phyloP scores from a whole-genome alignment of 1,284 basidiomycete species.

The Tremellales sp. region DNA sequence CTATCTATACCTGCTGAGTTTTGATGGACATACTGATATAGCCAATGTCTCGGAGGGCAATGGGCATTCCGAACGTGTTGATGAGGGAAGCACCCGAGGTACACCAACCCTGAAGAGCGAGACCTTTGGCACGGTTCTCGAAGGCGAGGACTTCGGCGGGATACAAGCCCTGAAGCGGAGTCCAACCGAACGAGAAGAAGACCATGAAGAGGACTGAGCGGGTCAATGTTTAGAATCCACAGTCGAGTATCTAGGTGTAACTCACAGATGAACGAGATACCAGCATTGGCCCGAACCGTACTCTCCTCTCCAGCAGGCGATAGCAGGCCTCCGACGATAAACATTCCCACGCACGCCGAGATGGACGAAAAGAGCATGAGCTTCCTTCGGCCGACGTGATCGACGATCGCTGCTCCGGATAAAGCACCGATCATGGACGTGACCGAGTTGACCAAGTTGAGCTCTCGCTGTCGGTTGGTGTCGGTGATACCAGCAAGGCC shows the following conservation, averaged over 20 bases:
- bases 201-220: constrained; percentile 39
- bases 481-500: constrained; percentile 24
- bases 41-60: neutral
- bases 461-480: constrained; percentile 23
- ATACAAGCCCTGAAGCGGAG: constrained; percentile 11
- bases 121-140: constrained; percentile 53
- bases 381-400: constrained; percentile 26
- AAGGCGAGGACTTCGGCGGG: constrained; percentile 3
- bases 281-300: constrained; percentile 23
- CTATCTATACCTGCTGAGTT: too few relatives aligned
- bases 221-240: neutral
- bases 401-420: constrained; percentile 24
- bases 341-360: too few relatives aligned
- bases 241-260: too few relatives aligned
- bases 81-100: neutral
- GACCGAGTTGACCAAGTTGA: constrained; percentile 37
- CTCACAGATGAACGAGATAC: constrained; percentile 29
- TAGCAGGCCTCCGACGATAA: constrained; percentile 29
- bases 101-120: constrained; percentile 19
- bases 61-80: constrained; percentile 4
- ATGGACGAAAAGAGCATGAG: constrained; percentile 26
- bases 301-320: constrained; percentile 11
- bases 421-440: constrained; percentile 29
- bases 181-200: neutral
- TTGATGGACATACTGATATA: constrained; percentile 18